Percentiles rank a stretch among this genome's conserved stretches.
These are phyloP conservation scores for Diaporthe australafricana DNA, from an alignment of 2,329 filamentous ascomycete genomes.

Conservation along the genomic window DNA sequence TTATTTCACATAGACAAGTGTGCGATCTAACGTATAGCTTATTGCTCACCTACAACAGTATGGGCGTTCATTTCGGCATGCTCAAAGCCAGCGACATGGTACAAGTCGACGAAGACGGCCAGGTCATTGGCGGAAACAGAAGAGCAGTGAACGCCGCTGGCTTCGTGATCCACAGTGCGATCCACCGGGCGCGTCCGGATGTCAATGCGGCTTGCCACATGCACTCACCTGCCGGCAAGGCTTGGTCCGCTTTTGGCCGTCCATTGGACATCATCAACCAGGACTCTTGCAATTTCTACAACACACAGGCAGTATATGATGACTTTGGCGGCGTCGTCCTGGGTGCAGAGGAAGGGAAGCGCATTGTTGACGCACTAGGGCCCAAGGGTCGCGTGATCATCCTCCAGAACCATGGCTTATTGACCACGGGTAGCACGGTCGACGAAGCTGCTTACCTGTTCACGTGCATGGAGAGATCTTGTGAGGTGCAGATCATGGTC, in stretches of 20 bases:
- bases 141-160: slow-evolving; percentile 74
- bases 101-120: slow-evolving; percentile 68
- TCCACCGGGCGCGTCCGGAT: slow-evolving; percentile 72
- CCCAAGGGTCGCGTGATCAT: slow-evolving; percentile 68
- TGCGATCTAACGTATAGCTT: too few species aligned
- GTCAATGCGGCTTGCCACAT: slow-evolving; percentile 75
- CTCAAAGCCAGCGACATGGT: slow-evolving; percentile 76
- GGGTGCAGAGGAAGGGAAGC: slow-evolving; percentile 70
- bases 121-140: slow-evolving; percentile 70
- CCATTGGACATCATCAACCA: slow-evolving; percentile 77
- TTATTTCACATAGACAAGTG: too few species aligned
- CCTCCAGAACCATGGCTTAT: slow-evolving; percentile 75
- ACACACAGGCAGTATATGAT: slow-evolving; percentile 70
- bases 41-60: too few species aligned
- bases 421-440: slow-evolving; percentile 76
- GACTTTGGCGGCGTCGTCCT: slow-evolving; percentile 63
- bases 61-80: slow-evolving; percentile 72
- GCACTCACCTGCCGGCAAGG: slow-evolving; percentile 72
- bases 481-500: too few species aligned
- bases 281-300: slow-evolving; percentile 71
- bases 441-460: slow-evolving; percentile 79
- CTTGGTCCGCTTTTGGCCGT: slow-evolving; percentile 72
- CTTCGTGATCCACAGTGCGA: slow-evolving; percentile 75
- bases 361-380: slow-evolving; percentile 72
- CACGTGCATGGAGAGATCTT: too few species aligned